Base-by-base conservation (phyloP, 306 rosid genomes). In the Mimosa pudica region DNA sequence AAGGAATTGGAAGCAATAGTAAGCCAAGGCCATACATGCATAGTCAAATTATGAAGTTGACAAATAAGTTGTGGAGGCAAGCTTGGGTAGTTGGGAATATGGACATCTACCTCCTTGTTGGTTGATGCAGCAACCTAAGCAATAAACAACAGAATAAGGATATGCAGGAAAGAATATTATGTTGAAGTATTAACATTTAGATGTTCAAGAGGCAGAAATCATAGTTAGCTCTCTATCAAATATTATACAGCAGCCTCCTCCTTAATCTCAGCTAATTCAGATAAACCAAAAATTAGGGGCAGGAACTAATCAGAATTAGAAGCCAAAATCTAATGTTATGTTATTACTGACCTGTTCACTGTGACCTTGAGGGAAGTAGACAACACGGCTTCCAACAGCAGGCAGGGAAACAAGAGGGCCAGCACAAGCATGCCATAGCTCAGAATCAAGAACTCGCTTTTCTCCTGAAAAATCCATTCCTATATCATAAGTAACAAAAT, bases 381-480 rank as follows among this genome's bases (percentile, higher is more conserved):
- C 97, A 30, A 92, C 98, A 32, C 97, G 94, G 70, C 97, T 92
- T 64, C 98, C 97, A 45, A 91, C 87, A 44, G 89, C 93, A 7
- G 98, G 97, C 14, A 94, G 86, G 60, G 97, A 94, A 80, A 94
- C 97, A 75, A 94, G 97, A 73, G 98, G 97, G 35, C 98, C 97
- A 38, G 98, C 98, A 89, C 98, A 94, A 46, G 98, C 98, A 84
- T 92, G 98, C 98, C 98, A 94, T 47, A 94, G 98, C 83, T 94
- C 98, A 49, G 98, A 92, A 81, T 94, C 94, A 68, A 92, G 89
- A 80, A 92, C 97, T 82, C 92, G 85, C 85, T 68, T 88, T 84
- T 92, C 98, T 85, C 96, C 98, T 95, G 88, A 85, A 92, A 87
- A 88, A 80, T 69, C 35, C 76, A 77, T 20, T 77, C 52, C 74